Evolutionary conservation across 352 stramenopile species (phyloP), one percentile per base, ranked within the genome.

Genomic region (Phytophthora colocasiae): DNA sequence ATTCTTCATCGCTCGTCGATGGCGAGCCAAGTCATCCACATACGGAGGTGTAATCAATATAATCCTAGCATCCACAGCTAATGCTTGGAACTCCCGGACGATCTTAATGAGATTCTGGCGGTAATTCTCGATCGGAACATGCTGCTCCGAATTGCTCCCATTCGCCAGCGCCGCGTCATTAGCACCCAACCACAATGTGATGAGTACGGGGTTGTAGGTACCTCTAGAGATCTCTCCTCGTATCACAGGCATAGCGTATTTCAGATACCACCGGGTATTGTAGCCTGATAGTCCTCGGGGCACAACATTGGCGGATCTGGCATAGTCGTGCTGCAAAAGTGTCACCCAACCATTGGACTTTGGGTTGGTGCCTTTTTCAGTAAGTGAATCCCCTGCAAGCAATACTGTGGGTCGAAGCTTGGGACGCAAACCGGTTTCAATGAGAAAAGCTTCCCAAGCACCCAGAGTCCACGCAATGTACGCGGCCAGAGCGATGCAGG

Each of bases 121-220:
- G 58, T 86, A 92, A 26, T 72, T 71, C 5, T 81, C 73, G 6
- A 89, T 54, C 8, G 81, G 75, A 17, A 92, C 75, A 55, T 87
- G 71, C 38, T 82, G 75, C 9, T 62, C 60, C 40, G 65, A 53
- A 41, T 56, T 63, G 17, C 48, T 55, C 2, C 81, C 80, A 5
- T 55, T 55, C 1, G 61, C 46, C 10, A 83, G 54, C 10, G 70
- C 77, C 0, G 83, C 79, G 52, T 92, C 83, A 68, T 92, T 92
- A 17, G 83, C 73, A 6, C 83, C 83, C 5, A 90, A 65, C 73
- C 76, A 90, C n/a, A 92, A 8, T 15, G 72, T 87, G 19, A 90
- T 65, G 9, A 92, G 49, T 2, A 61, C 62, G 2, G 78, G 73
- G 19, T 58, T 52, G 59, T 77, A 71, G 60, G 61, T 58, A 9